Percentiles rank a stretch among this genome's conserved stretches.
phyloP scores from a whole-genome alignment of 1,284 basidiomycete genomes.

The Puccinia horiana region DNA sequence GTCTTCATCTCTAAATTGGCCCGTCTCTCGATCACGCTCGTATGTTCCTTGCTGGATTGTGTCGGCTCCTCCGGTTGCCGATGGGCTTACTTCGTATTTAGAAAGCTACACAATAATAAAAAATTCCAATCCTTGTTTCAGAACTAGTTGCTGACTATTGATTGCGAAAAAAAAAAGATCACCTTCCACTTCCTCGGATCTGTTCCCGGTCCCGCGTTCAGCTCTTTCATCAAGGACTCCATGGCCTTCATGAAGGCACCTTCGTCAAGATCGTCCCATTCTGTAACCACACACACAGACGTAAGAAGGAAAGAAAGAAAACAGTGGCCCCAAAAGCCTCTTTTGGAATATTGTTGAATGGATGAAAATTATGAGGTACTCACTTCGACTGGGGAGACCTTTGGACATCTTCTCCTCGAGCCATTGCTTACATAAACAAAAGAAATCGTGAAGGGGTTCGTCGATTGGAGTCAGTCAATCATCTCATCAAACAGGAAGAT shows the following conservation, averaged over 20 bases:
- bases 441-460: background rate
- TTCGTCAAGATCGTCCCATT: slow-evolving; percentile 38
- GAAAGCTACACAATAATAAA: slow-evolving; percentile 14
- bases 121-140: background rate
- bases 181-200: slow-evolving; percentile 44
- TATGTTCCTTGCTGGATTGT: slow-evolving; percentile 30
- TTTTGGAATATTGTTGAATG: too few relatives aligned
- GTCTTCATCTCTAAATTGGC: slow-evolving; percentile 43
- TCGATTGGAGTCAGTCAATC: background rate
- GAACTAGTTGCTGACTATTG: background rate
- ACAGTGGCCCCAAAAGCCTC: background rate
- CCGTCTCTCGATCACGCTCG: slow-evolving; percentile 35
- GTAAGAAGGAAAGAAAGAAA: background rate
- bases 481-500: background rate
- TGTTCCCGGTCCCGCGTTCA: slow-evolving; percentile 28
- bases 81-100: slow-evolving; percentile 34
- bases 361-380: background rate
- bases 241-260: slow-evolving; percentile 23
- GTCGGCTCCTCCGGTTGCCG: slow-evolving; percentile 7
- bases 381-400: slow-evolving; percentile 42
- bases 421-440: slow-evolving; percentile 13
- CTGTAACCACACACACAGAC: background rate
- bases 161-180: background rate
- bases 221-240: slow-evolving; percentile 28
- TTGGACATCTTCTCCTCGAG: slow-evolving; percentile 43